A percentile compares a stretch with the other conserved stretches of the same genome.
Evolutionary conservation across 1,139 yeast genomes (phyloP).

Genomic region (Suhomyces wounanorum): DNA sequence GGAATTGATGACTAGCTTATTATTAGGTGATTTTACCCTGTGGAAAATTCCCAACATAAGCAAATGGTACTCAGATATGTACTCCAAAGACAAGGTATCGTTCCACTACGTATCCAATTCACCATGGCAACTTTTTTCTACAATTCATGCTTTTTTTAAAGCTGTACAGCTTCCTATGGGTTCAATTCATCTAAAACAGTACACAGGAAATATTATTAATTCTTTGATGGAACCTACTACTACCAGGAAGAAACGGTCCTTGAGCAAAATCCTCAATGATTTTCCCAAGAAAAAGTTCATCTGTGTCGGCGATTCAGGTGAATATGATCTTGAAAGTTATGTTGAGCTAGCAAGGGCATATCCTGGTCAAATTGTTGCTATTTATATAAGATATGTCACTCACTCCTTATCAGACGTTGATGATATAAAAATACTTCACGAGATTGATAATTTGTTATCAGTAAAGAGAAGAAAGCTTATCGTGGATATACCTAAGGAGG

Average conservation of each 20-base stretch:
- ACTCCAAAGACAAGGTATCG: conserved; percentile 38
- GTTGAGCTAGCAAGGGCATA: conserved; percentile 61
- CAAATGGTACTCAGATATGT: conserved; percentile 60
- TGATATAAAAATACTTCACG: conserved; percentile 42
- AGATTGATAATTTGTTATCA: conserved; percentile 27
- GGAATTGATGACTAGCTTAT: conserved; percentile 74
- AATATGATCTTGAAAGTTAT: conserved; percentile 91
- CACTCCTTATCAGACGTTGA: conserved; percentile 61
- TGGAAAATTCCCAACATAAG: conserved; percentile 77
- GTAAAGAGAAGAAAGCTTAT: conserved; percentile 16
- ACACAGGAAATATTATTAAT: conserved; percentile 74
- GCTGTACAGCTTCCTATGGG: conserved; percentile 65
- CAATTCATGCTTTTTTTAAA: conserved; percentile 60
- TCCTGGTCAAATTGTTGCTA: conserved; percentile 68
- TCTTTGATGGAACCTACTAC: conserved; percentile 86
- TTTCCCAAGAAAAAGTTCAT: conserved; percentile 78
- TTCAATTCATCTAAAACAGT: conserved; percentile 84
- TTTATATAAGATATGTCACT: conserved; percentile 80
- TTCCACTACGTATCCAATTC: conserved; percentile 94
- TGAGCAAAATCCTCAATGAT: conserved; percentile 66
- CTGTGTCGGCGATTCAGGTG: conserved; percentile 94
- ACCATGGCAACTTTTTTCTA: conserved; percentile 84
- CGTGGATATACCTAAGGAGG: conserved; percentile 5
- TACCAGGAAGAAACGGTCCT: conserved; percentile 70
- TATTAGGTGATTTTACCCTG: conserved; percentile 61